Evolutionary conservation across 441 rosid genomes (phyloP).

Genomic region (Theobroma grandiflorum): DNA sequence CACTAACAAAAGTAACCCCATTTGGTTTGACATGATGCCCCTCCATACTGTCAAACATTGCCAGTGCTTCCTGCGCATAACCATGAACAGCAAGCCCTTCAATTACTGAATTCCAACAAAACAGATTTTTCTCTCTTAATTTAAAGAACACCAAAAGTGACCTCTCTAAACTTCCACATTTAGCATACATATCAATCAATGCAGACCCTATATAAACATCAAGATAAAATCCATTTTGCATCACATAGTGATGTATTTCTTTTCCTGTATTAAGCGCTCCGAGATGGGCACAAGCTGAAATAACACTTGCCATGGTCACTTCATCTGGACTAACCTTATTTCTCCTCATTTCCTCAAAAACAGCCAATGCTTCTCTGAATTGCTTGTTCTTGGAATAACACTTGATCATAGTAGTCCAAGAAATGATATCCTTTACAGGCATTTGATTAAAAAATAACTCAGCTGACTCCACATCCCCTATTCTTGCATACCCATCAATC

Average conservation of each 20-base stretch:
- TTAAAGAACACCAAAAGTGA: slow-evolving; percentile 62
- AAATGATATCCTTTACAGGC: slow-evolving; percentile 52
- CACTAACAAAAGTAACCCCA: slow-evolving; percentile 60
- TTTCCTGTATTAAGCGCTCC: slow-evolving; percentile 58
- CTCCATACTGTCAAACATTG: slow-evolving; percentile 60
- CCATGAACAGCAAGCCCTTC: slow-evolving; percentile 68
- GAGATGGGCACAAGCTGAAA: slow-evolving; percentile 72
- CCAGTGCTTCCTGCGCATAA: slow-evolving; percentile 50
- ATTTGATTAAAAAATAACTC: slow-evolving; percentile 53
- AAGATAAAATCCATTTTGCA: slow-evolving; percentile 46
- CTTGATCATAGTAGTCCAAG: slow-evolving; percentile 70
- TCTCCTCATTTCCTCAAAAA: slow-evolving; percentile 52
- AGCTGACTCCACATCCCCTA: slow-evolving; percentile 45
- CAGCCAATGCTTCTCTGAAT: slow-evolving; percentile 51
- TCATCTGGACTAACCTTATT: slow-evolving; percentile 55
- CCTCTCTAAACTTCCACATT: slow-evolving; percentile 58
- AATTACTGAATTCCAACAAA: slow-evolving; percentile 65
- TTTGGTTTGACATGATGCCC: slow-evolving; percentile 47
- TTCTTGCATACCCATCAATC: slow-evolving; percentile 61
- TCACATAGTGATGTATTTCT: slow-evolving; percentile 54
- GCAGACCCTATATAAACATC: slow-evolving; percentile 72
- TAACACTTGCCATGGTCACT: slow-evolving; percentile 56
- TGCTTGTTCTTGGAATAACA: slow-evolving; percentile 59
- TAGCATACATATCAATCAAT: slow-evolving; percentile 67
- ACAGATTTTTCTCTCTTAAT: slow-evolving; percentile 54